A percentile compares a stretch with the other conserved stretches of the same genome.
Conservation (phyloP, 2,329 filamentous ascomycete genomes). For the Fusarium annulatum region DNA sequence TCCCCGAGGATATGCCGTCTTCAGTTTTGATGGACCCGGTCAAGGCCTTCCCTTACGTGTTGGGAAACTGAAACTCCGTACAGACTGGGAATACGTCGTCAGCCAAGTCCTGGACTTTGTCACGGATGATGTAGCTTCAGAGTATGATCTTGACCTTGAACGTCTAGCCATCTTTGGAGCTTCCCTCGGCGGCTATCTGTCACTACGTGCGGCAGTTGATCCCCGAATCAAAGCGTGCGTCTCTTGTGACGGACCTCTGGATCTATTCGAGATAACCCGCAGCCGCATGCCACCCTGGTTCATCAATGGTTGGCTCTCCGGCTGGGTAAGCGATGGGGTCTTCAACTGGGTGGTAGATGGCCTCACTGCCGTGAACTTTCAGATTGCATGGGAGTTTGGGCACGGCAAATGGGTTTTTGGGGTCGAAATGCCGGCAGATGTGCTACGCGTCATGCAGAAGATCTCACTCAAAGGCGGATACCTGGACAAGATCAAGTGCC, state of each 20-base stretch:
- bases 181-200: conserved; percentile 59
- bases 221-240: conserved; percentile 57
- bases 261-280: conserved; percentile 43
- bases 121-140: conserved; percentile 20
- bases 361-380: conserved; percentile 39
- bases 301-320: conserved; percentile 30
- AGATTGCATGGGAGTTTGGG: conserved; percentile 47
- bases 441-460: conserved; percentile 40
- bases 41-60: conserved; percentile 53
- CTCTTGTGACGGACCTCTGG: conserved; percentile 44
- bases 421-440: conserved; percentile 39
- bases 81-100: conserved; percentile 54
- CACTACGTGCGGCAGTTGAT: conserved; percentile 56
- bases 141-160: conserved; percentile 50
- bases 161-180: conserved; percentile 53
- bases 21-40: conserved; percentile 60
- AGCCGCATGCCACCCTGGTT: conserved; percentile 43
- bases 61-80: conserved; percentile 46
- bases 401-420: conserved; percentile 42
- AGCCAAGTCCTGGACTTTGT: conserved; percentile 49
- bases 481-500: conserved; percentile 41
- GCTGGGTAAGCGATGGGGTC: conserved; percentile 41
- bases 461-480: conserved; percentile 34
- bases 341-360: conserved; percentile 43
- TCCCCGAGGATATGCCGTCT: conserved; percentile 54